Evolutionary conservation across 257 asterid species (phyloP).

Genomic region (Avicennia marina): DNA sequence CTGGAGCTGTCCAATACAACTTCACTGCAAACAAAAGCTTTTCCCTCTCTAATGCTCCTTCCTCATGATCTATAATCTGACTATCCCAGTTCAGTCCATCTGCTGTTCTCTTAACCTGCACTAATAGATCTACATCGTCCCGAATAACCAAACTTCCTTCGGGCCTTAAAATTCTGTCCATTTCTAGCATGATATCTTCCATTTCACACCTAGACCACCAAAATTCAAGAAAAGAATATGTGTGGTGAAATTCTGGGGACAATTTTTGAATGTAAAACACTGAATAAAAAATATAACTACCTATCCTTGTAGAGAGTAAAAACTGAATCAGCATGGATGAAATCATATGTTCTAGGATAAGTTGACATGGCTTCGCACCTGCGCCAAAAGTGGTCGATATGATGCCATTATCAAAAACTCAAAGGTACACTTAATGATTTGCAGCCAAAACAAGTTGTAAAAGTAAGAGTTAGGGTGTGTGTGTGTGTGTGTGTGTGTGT

Average conservation of each 20-base stretch:
- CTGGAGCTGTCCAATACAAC: slow-evolving; percentile 74
- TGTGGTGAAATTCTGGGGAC: background rate
- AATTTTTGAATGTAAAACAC: no score
- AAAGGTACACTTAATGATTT: no score
- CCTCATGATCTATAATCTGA: slow-evolving; percentile 77
- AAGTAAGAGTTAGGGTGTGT: slow-evolving; percentile 9
- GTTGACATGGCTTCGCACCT: slow-evolving; percentile 95
- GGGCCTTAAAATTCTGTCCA: slow-evolving; percentile 73
- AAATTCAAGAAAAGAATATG: background rate
- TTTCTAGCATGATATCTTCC: slow-evolving; percentile 67
- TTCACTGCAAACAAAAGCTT: slow-evolving; percentile 76
- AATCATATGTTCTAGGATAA: slow-evolving; percentile 81
- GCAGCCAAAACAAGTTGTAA: no score
- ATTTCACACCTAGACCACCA: slow-evolving; percentile 59
- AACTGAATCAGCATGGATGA: slow-evolving; percentile 66
- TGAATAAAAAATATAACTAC: background rate
- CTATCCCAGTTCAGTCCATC: slow-evolving; percentile 75
- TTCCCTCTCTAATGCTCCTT: slow-evolving; percentile 68
- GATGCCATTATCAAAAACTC: no score
- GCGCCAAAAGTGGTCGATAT: background rate
- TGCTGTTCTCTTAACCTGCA: slow-evolving; percentile 56
- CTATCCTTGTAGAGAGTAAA: slow-evolving; percentile 59
- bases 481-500: no score
- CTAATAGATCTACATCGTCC: slow-evolving; percentile 59
- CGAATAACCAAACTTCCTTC: slow-evolving; percentile 77